Evolutionary conservation across 2,329 filamentous ascomycete genomes (phyloP).

Genomic region (Penicillium sp.): DNA sequence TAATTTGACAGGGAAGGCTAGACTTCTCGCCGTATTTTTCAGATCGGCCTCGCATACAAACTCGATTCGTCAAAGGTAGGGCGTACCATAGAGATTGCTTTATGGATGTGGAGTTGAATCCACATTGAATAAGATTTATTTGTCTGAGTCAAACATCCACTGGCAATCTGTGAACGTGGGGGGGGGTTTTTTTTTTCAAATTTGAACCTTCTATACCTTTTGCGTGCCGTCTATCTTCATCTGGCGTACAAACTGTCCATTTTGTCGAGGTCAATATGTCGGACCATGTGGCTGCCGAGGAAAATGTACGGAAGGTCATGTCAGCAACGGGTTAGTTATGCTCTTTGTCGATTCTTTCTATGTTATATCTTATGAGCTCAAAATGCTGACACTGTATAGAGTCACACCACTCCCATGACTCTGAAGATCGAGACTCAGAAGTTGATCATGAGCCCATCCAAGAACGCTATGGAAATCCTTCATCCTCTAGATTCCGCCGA

Average conservation of each 20-base stretch:
- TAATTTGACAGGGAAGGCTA: slow-evolving; percentile 11
- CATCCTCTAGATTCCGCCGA: slow-evolving; percentile 31
- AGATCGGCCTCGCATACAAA: slow-evolving; percentile 8
- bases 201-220: slow-evolving; percentile 11
- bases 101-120: slow-evolving; percentile 15
- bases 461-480: slow-evolving; percentile 26
- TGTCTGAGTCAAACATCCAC: slow-evolving; percentile 10
- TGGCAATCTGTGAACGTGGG: slow-evolving; percentile 8
- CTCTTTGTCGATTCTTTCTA: neutral
- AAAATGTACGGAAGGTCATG: slow-evolving; percentile 20
- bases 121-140: slow-evolving; percentile 16
- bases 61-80: slow-evolving; percentile 12
- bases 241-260: neutral
- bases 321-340: slow-evolving; percentile 17
- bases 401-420: slow-evolving; percentile 13
- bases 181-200: neutral
- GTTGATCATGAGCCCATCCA: slow-evolving; percentile 26
- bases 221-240: slow-evolving; percentile 11
- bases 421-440: slow-evolving; percentile 18
- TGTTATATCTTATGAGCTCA: neutral
- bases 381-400: slow-evolving; percentile 8
- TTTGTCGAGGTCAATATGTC: slow-evolving; percentile 16
- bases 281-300: slow-evolving; percentile 14
- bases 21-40: slow-evolving; percentile 7
- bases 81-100: slow-evolving; percentile 13